Evolutionary conservation across 805 yeast genomes (phyloP).

Genomic region (Kazachstania bromeliacearum): DNA sequence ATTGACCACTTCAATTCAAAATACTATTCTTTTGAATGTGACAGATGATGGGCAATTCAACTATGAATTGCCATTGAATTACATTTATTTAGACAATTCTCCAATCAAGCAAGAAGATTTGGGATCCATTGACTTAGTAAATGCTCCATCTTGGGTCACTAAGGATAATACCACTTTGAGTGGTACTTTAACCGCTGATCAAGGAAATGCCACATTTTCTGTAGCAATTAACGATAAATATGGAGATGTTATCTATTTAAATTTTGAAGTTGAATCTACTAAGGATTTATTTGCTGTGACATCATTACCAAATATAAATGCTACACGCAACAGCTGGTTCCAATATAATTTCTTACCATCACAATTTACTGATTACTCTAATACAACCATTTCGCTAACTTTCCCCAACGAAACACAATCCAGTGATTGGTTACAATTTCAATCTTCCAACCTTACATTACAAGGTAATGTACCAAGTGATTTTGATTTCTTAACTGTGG

Average conservation of each 20-base stretch:
- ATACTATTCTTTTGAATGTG: conserved; percentile 52
- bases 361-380: conserved; percentile 45
- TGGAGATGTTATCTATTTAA: conserved; percentile 50
- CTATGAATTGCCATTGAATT: conserved; percentile 51
- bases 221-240: conserved; percentile 50
- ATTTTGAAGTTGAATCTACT: conserved; percentile 47
- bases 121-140: conserved; percentile 38
- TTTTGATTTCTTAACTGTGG: conserved; percentile 34
- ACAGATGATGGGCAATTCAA: conserved; percentile 49
- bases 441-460: conserved; percentile 52
- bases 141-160: conserved; percentile 54
- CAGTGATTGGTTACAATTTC: conserved; percentile 58
- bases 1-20: conserved; percentile 55
- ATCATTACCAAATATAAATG: conserved; percentile 50
- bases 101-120: conserved; percentile 43
- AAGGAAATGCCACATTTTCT: conserved; percentile 31
- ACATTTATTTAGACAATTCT: conserved; percentile 56
- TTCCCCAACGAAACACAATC: conserved; percentile 29
- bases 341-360: conserved; percentile 44
- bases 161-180: conserved; percentile 30
- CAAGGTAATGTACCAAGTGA: conserved; percentile 54
- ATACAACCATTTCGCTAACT: conserved; percentile 40
- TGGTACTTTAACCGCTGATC: conserved; percentile 12
- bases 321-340: conserved; percentile 56
- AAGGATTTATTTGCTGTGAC: conserved; percentile 46